phyloP scores from a whole-genome alignment of 805 yeast genomes.

The Candida pseudoglaebosa region DNA sequence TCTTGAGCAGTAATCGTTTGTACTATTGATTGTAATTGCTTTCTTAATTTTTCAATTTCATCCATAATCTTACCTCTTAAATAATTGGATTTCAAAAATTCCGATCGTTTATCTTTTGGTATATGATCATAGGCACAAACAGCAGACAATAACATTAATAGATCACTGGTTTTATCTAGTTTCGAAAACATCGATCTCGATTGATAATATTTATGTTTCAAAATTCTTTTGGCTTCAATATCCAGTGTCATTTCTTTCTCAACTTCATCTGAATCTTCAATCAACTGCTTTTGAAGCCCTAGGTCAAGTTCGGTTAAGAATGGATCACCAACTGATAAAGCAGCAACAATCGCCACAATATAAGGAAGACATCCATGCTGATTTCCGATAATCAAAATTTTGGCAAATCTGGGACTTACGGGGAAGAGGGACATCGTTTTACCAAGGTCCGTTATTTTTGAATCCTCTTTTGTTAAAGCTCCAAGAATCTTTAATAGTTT shows the following conservation, averaged over 20 bases:
- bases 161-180: constrained; percentile 74
- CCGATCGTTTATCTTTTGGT: constrained; percentile 37
- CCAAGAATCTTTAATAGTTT: constrained; percentile 67
- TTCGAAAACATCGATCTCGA: constrained; percentile 59
- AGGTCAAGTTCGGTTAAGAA: constrained; percentile 72
- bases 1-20: constrained; percentile 60
- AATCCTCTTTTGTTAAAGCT: constrained; percentile 58
- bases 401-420: constrained; percentile 87
- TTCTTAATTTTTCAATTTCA: constrained; percentile 77
- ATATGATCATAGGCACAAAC: constrained; percentile 86
- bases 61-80: constrained; percentile 78
- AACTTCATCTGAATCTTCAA: constrained; percentile 30
- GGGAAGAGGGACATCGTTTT: constrained; percentile 87
- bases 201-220: constrained; percentile 51
- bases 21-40: constrained; percentile 75
- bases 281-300: constrained; percentile 39
- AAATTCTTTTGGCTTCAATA: constrained; percentile 35
- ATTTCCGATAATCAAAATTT: constrained; percentile 82
- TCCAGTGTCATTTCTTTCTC: constrained; percentile 32
- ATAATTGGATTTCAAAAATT: constrained; percentile 59
- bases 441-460: constrained; percentile 72
- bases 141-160: constrained; percentile 68
- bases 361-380: constrained; percentile 84
- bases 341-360: constrained; percentile 88
- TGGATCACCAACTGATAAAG: constrained; percentile 90